These are phyloP conservation scores for Cubamyces lactineus DNA, from an alignment of 768 basidiomycete species.

Conservation along the genomic window DNA sequence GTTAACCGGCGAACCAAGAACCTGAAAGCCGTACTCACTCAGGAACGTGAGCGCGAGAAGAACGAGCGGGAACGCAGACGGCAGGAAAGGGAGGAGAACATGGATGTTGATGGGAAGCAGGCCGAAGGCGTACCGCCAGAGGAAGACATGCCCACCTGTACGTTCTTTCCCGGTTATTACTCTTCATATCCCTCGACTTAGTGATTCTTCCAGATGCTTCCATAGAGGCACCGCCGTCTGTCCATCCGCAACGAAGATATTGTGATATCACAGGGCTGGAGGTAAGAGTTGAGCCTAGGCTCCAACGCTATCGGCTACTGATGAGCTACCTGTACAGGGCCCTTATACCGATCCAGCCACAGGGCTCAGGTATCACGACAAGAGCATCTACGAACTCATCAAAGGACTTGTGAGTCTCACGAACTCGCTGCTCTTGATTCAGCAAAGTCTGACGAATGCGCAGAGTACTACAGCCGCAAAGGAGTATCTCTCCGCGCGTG, in stretches of 20 bases:
- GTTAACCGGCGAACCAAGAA: slow-evolving; percentile 76
- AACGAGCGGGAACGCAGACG: slow-evolving; percentile 63
- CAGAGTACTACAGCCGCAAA: slow-evolving; percentile 74
- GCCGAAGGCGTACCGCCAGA: slow-evolving; percentile 34
- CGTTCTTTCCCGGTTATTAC: slow-evolving; percentile 31
- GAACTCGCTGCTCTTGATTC: neutral
- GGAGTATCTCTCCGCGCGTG: slow-evolving; percentile 68
- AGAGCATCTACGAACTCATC: slow-evolving; percentile 83
- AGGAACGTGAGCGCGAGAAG: slow-evolving; percentile 80
- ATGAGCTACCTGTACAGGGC: slow-evolving; percentile 47
- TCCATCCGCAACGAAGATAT: slow-evolving; percentile 74
- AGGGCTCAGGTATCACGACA: slow-evolving; percentile 80
- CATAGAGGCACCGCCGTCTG: slow-evolving; percentile 84
- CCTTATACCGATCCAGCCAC: slow-evolving; percentile 86
- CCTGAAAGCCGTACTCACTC: slow-evolving; percentile 73
- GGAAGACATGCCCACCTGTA: slow-evolving; percentile 76
- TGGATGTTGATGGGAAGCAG: slow-evolving; percentile 58
- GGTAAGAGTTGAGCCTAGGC: slow-evolving; percentile 39
- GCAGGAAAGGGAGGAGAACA: slow-evolving; percentile 53
- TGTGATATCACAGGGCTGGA: slow-evolving; percentile 90
- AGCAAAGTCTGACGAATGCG: neutral
- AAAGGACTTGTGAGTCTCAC: slow-evolving; percentile 62
- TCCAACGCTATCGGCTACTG: neutral
- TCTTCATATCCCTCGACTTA: neutral
- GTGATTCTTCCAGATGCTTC: slow-evolving; percentile 56